These are phyloP conservation scores for Phylloporus rhodoxanthus DNA, from an alignment of 768 basidiomycete species.

Conservation along the genomic window DNA sequence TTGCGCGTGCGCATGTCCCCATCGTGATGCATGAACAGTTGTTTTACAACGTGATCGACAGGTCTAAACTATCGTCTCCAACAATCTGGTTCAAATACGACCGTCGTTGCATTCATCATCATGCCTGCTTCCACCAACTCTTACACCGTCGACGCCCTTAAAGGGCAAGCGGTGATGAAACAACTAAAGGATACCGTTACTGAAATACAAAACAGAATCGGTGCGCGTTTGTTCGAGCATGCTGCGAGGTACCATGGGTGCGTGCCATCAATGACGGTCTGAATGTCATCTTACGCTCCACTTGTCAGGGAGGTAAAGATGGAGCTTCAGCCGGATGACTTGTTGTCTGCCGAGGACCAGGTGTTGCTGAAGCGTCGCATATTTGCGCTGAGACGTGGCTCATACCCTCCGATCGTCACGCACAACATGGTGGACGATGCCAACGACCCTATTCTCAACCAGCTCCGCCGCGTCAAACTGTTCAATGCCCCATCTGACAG, in stretches of 20 bases:
- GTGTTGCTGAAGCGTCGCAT: constrained; percentile 93
- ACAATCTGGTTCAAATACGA: constrained; percentile 60
- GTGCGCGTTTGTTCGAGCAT: constrained; percentile 88
- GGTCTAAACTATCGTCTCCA: constrained; percentile 60
- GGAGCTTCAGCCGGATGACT: constrained; percentile 64
- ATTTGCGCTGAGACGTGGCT: constrained; percentile 91
- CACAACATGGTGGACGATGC: constrained; percentile 98
- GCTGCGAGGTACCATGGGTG: constrained; percentile 90
- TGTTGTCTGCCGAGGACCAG: constrained; percentile 89
- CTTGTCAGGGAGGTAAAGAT: constrained; percentile 60
- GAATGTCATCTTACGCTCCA: background rate
- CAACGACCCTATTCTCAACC: constrained; percentile 89
- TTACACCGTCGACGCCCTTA: constrained; percentile 96
- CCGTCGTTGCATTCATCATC: constrained; percentile 97
- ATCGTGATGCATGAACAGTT: background rate
- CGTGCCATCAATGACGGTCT: constrained; percentile 20
- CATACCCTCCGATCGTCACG: constrained; percentile 93
- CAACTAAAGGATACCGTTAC: constrained; percentile 93
- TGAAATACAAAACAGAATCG: constrained; percentile 91
- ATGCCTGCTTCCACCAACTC: constrained; percentile 96
- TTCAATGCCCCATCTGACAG: constrained; percentile 88
- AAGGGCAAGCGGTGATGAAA: constrained; percentile 95
- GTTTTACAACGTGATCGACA: constrained; percentile 7
- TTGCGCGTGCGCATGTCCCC: constrained; percentile 63
- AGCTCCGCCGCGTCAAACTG: constrained; percentile 87